Base-by-base conservation (phyloP, 2,329 filamentous ascomycete species). In the Penicillium sp. region DNA sequence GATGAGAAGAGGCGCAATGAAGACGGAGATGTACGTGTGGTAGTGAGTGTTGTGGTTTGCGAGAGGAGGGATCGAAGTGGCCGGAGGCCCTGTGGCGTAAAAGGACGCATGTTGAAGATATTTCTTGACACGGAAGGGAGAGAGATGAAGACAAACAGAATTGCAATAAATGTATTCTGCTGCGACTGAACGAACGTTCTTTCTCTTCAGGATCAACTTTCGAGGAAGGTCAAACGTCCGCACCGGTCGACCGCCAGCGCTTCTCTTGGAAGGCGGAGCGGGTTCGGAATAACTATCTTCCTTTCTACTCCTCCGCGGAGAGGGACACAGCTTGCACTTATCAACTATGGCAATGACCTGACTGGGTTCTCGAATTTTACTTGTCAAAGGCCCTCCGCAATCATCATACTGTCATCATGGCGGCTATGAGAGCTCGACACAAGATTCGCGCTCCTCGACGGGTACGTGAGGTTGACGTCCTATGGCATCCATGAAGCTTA, bases 371-470 rank as follows among this genome's bases (percentile, higher is more conserved):
- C 8, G 17, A 17, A 5, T 26, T 33, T 66, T 6, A 49, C 40
- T 22, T 38, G 53, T 45, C 15, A 19, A 17, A 26, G 19, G 53
- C 37, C 30, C 26, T 55, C 42, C 47, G n/a, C 24, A 17, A 9
- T n/a, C 35, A n/a, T 26, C 28, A 40, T 24, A 26, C 22, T 7
- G 50, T 44, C 56, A 78, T 72, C 9, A 84, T 85, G 82, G 78
- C 83, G 65, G 64, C 70, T 30, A 81, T 85, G 73, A 81, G 85
- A 73, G 84, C 84, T 53, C 81, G 84, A 64, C 81, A 84, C 49
- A 90, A 88, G 73, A 91, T 92, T 63, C 81, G 88, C 57, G 85
- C 89, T 60, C 89, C 89, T 38, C 82, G 88, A 73, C 83, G 86
- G 77, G 89, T 91, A 82, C 75, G 87, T 65, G 30, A 28, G 35